Base-by-base conservation (phyloP, 2,329 filamentous ascomycete species). In the Penicillium sclerotigenum region DNA sequence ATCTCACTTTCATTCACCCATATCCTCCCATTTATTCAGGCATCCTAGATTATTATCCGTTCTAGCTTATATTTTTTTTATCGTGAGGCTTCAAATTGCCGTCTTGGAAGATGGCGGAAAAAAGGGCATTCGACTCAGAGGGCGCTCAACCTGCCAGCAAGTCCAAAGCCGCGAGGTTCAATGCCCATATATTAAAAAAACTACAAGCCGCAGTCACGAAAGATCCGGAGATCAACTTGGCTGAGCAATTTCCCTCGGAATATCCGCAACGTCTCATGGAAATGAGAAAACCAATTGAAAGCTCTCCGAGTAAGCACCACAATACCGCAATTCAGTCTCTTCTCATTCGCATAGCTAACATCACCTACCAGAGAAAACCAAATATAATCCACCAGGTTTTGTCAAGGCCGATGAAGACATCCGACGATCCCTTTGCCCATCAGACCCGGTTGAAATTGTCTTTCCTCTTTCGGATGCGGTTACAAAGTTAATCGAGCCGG, bases 81-180 rank as follows among this genome's bases (percentile, higher is more conserved):
- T 33, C 31, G 13, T 33, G 31, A 33, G 31, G 31, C 13, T 4
- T 33, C 1, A 33, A 1, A 33, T 33, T 33, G 13, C 28, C 28
- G 31, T 33, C 31, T 14, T 6, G 13, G 31, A 36, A 36, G 8
- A 36, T 36, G n/a, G 8, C 8, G 1, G 34, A 4, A 36, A 36
- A 18, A 18, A 4, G 34, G 34, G 34, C 5, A 4, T 36, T 36
- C 34, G 34, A 36, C 34, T 36, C 2, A 18, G 34, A 36, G 34
- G 34, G 16, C 41, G 16, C 47, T 34, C 28, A 42, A 24, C 34
- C 29, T 42, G 9, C 47, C 31, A 29, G 33, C 46, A 52, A 61
- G 37, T 64, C 64, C 14, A 65, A 59, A 61, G 64, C 64, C 31
- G 57, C 57, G 43, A 58, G 54, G 38, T 67, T 68, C 56, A 68